phyloP scores from a whole-genome alignment of 345 rosid genomes.

The Gossypium arboreum region DNA sequence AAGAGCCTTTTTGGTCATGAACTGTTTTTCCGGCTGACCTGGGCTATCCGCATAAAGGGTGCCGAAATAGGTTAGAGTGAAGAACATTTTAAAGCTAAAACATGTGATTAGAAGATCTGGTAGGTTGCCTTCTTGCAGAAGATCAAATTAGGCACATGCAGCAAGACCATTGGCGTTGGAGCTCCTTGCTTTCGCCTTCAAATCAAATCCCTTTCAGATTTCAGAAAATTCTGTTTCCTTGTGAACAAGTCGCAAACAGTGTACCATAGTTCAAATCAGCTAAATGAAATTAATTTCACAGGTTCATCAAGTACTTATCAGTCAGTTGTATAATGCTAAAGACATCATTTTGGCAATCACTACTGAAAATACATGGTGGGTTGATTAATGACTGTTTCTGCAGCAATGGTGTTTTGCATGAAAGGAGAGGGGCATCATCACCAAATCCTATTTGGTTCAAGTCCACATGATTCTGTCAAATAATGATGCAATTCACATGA shows the following conservation, averaged over 20 bases:
- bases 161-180: background rate
- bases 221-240: background rate
- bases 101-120: background rate
- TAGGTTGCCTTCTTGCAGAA: background rate
- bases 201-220: background rate
- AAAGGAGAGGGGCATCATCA: background rate
- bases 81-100: background rate
- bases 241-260: background rate
- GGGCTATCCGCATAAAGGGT: too few species aligned
- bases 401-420: background rate
- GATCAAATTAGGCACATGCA: background rate
- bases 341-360: background rate
- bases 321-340: background rate
- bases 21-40: too few species aligned
- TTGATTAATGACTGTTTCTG: background rate
- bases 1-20: too few species aligned
- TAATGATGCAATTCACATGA: slow-evolving; percentile 4
- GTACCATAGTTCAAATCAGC: background rate
- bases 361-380: background rate
- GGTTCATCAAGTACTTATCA: background rate
- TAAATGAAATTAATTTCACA: background rate
- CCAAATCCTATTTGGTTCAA: background rate
- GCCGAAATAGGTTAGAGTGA: background rate
- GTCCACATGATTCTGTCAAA: background rate
- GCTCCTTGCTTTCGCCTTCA: background rate